Evolutionary conservation across 2,329 filamentous ascomycete species (phyloP).

Genomic region (Paraphaeosphaeria minitans): DNA sequence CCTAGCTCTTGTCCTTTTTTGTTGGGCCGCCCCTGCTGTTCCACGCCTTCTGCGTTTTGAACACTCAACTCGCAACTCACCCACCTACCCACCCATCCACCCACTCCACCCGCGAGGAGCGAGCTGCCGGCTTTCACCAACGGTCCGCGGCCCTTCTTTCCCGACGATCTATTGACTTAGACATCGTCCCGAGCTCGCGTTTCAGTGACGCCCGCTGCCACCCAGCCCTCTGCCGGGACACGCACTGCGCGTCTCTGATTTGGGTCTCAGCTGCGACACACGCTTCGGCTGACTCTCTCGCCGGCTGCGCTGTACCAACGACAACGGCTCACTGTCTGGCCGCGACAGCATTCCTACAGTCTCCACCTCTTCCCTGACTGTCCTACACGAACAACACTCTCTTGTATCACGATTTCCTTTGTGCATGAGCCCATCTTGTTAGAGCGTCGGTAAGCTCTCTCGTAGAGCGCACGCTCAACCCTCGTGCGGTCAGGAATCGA

Average conservation of each 20-base stretch:
- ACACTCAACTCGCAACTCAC: too few relatives aligned
- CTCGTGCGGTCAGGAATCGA: slow-evolving; percentile 40
- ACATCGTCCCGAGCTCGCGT: slow-evolving; percentile 40
- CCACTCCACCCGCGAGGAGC: too few relatives aligned
- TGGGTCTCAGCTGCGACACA: slow-evolving; percentile 20
- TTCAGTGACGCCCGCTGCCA: slow-evolving; percentile 20
- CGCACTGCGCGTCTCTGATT: slow-evolving; percentile 22
- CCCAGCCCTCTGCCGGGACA: slow-evolving; percentile 17
- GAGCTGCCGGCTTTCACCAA: not conserved
- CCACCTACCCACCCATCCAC: too few relatives aligned
- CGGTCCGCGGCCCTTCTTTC: slow-evolving; percentile 20
- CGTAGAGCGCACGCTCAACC: slow-evolving; percentile 46
- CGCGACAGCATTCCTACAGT: slow-evolving; percentile 32
- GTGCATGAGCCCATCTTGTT: slow-evolving; percentile 45
- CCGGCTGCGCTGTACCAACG: slow-evolving; percentile 18
- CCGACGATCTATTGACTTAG: slow-evolving; percentile 50
- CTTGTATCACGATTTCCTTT: slow-evolving; percentile 25
- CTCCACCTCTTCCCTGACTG: slow-evolving; percentile 29
- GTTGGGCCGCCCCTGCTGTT: slow-evolving; percentile 12
- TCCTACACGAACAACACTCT: slow-evolving; percentile 22
- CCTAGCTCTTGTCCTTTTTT: slow-evolving; percentile 18
- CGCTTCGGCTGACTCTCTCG: slow-evolving; percentile 12
- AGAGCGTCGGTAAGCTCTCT: slow-evolving; percentile 39
- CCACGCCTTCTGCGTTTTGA: not conserved
- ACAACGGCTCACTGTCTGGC: slow-evolving; percentile 25